phyloP scores from a whole-genome alignment of 1,284 basidiomycete species.

The Ceratobasidium sp. region DNA sequence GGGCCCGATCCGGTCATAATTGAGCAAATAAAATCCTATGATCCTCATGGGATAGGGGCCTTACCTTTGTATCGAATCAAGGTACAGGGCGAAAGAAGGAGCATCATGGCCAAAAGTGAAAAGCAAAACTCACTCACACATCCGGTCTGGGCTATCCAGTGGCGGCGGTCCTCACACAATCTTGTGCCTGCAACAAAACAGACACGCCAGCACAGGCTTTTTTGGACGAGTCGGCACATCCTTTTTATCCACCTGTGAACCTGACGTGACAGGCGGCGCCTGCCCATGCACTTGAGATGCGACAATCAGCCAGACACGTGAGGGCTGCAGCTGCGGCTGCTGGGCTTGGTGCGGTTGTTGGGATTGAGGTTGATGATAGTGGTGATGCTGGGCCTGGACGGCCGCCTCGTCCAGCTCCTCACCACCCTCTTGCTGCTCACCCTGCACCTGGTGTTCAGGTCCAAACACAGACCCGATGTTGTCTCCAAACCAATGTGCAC shows the following conservation, averaged over 20 bases:
- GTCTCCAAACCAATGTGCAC: background rate
- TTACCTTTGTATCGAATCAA: too few relatives aligned
- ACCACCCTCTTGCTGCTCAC: too few relatives aligned
- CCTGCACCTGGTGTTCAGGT: too few relatives aligned
- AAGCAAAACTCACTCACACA: slow-evolving; percentile 42
- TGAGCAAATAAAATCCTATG: too few relatives aligned
- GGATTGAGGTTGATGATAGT: background rate
- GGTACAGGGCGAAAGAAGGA: too few relatives aligned
- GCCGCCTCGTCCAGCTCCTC: too few relatives aligned
- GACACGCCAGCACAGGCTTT: slow-evolving; percentile 44
- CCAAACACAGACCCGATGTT: background rate
- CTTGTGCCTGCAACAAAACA: slow-evolving; percentile 44
- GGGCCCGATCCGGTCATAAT: too few relatives aligned
- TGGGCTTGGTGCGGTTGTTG: background rate
- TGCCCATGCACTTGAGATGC: slow-evolving; percentile 32
- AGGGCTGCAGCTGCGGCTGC: background rate
- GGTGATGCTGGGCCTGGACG: too few relatives aligned
- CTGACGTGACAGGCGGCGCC: background rate
- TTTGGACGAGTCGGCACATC: slow-evolving; percentile 16
- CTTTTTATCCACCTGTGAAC: slow-evolving; percentile 2
- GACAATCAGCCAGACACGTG: background rate
- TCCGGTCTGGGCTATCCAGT: slow-evolving; percentile 34
- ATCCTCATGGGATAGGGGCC: too few relatives aligned
- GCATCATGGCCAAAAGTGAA: too few relatives aligned
- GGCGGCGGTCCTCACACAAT: slow-evolving; percentile 43